A percentile compares a stretch with the other conserved stretches of the same genome.
Conservation (phyloP, 2,329 filamentous ascomycete species). For the Huntiella bhutanensis region DNA sequence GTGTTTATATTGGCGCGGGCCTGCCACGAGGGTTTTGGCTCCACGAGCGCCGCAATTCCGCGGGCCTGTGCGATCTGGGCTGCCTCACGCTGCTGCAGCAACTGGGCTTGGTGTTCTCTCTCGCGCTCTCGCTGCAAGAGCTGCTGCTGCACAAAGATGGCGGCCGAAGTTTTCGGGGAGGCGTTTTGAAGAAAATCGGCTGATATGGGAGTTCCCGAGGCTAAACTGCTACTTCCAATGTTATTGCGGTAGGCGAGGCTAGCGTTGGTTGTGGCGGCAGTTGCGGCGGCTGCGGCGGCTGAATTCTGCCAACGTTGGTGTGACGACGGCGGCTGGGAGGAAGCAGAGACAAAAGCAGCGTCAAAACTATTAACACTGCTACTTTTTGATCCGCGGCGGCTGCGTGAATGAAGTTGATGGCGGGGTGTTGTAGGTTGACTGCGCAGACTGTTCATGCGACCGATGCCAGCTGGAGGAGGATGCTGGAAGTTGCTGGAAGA, state of each 20-base stretch:
- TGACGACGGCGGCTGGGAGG: slow-evolving; percentile 28
- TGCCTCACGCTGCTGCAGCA: neutral
- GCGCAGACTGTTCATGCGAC: slow-evolving; percentile 44
- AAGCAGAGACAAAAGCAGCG: slow-evolving; percentile 28
- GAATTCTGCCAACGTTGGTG: slow-evolving; percentile 33
- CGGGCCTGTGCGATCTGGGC: slow-evolving; percentile 7
- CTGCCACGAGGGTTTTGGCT: slow-evolving; percentile 24
- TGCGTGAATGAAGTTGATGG: slow-evolving; percentile 31
- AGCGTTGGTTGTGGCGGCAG: neutral
- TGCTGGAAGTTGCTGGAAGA: slow-evolving; percentile 54
- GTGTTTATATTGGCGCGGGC: slow-evolving; percentile 31
- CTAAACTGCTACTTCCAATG: too few species aligned
- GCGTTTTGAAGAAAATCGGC: slow-evolving; percentile 3
- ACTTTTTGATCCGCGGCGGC: slow-evolving; percentile 50
- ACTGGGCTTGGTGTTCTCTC: neutral
- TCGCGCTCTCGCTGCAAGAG: slow-evolving; percentile 4
- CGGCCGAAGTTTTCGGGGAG: slow-evolving; percentile 2
- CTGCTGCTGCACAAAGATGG: slow-evolving; percentile 7
- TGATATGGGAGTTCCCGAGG: too few species aligned
- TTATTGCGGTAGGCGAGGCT: neutral
- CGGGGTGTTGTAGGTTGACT: slow-evolving; percentile 24
- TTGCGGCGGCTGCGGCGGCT: neutral
- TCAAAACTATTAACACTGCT: slow-evolving; percentile 54
- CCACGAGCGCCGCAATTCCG: neutral
- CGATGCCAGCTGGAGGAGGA: slow-evolving; percentile 24